phyloP scores from a whole-genome alignment of 2,329 filamentous ascomycete species.

The Penicillium occitanis region DNA sequence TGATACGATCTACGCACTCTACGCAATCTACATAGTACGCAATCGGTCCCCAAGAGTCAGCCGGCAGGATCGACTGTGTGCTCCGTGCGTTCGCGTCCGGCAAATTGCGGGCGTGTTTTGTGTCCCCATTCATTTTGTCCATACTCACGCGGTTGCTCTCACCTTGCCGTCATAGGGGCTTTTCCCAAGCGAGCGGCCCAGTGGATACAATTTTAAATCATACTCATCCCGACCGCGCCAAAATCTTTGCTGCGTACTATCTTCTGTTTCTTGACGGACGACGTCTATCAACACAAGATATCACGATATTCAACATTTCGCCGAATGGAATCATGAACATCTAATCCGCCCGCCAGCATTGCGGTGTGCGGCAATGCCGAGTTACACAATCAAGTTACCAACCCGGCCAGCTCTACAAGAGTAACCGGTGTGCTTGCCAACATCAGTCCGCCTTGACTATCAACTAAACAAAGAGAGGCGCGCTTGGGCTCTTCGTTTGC shows the following conservation, averaged over 20 bases:
- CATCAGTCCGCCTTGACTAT: not conserved
- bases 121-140: not conserved
- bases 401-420: constrained; percentile 16
- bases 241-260: not conserved
- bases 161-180: constrained; percentile 11
- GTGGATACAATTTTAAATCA: not conserved
- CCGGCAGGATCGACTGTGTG: constrained; percentile 2
- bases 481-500: not conserved
- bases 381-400: constrained; percentile 10
- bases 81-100: constrained; percentile 17
- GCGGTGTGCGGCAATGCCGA: constrained; percentile 21
- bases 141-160: not conserved
- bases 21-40: not conserved
- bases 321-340: not conserved
- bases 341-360: constrained; percentile 7
- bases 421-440: constrained; percentile 7
- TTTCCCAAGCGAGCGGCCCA: constrained; percentile 4
- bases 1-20: not conserved
- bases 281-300: not conserved
- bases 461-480: not conserved
- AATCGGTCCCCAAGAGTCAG: not conserved
- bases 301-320: not conserved
- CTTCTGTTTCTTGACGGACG: not conserved
- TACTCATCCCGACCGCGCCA: not conserved
- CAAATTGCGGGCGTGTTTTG: constrained; percentile 15